Percentiles rank a stretch among this genome's conserved stretches.
Evolutionary conservation across 1,139 yeast genomes (phyloP).

Genomic region (Candida smagusa): DNA sequence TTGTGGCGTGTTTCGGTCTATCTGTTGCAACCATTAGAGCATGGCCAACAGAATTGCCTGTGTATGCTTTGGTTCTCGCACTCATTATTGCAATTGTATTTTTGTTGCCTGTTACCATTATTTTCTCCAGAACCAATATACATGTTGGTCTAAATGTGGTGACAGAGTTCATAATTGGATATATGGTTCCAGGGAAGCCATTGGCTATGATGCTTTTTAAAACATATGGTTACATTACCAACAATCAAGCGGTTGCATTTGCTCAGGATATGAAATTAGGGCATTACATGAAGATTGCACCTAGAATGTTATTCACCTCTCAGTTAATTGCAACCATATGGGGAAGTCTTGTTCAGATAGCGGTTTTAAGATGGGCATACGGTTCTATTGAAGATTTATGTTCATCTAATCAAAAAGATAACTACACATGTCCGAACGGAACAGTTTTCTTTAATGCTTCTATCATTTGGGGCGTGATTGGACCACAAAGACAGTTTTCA

Average conservation of each 20-base stretch:
- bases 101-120: slow-evolving; percentile 42
- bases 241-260: slow-evolving; percentile 50
- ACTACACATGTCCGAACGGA: slow-evolving; percentile 44
- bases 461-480: slow-evolving; percentile 47
- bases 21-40: slow-evolving; percentile 37
- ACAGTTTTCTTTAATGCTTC: slow-evolving; percentile 44
- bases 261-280: slow-evolving; percentile 56
- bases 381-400: slow-evolving; percentile 49
- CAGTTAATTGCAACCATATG: slow-evolving; percentile 47
- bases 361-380: slow-evolving; percentile 44
- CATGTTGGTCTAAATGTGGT: slow-evolving; percentile 46
- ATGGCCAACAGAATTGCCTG: slow-evolving; percentile 41
- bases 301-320: slow-evolving; percentile 41
- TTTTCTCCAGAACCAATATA: slow-evolving; percentile 41
- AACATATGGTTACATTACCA: slow-evolving; percentile 48
- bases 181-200: slow-evolving; percentile 48
- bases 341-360: slow-evolving; percentile 44
- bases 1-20: slow-evolving; percentile 34
- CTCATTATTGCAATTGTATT: slow-evolving; percentile 38
- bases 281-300: slow-evolving; percentile 51
- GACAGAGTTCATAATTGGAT: slow-evolving; percentile 44
- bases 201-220: slow-evolving; percentile 47
- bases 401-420: slow-evolving; percentile 31
- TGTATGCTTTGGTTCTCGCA: slow-evolving; percentile 36
- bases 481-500: slow-evolving; percentile 38